Base-by-base conservation (phyloP, 1,284 basidiomycete genomes). In the Ceratobasidium theobromae region DNA sequence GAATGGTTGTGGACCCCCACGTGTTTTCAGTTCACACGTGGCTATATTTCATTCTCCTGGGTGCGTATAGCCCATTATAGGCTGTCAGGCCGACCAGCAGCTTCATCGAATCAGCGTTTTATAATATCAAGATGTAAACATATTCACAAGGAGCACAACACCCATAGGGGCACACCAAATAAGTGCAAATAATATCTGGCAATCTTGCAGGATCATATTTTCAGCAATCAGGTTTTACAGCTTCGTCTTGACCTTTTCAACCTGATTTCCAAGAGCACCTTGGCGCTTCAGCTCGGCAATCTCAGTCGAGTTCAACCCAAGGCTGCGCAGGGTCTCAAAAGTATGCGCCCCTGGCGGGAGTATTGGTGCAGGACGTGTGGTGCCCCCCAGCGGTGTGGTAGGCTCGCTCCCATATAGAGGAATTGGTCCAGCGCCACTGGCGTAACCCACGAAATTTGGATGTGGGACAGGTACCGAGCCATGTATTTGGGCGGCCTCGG, bases 401-500 rank as follows among this genome's bases (percentile, higher is more conserved):
- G 33, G 21, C 28, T 38, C 30, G 43, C 18, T 45, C 18, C 6
- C 9, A n/a, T 21, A 9, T 6, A 45, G 12, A 45, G 18, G 43
- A 14, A 1, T 48, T 12, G 5, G 55, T 0, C 18, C 32, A 11
- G 9, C 43, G 9, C 18, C 12, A 23, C 25, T n/a, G 8, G 4
- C 2, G 14, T 49, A 11, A n/a, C 35, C 46, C 18, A 62, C 46
- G n/a, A 51, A 51, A 12, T 62, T 51, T 6, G 86, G 86, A 72
- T 87, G 85, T 43, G 81, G 79, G 9, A 71, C 69, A 4, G 86
- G 84, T 23, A 82, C 73, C 23, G 71, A 58, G 4, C 57, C 69
- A 25, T 49, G 57, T 16, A 67, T 40, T 40, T 49, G 55, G 28
- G 77, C 80, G 3, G 86, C 87, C 78, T 90, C 88, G 25, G 75